Conservation (phyloP, 2,329 filamentous ascomycete genomes). For the Curvularia lunata region DNA sequence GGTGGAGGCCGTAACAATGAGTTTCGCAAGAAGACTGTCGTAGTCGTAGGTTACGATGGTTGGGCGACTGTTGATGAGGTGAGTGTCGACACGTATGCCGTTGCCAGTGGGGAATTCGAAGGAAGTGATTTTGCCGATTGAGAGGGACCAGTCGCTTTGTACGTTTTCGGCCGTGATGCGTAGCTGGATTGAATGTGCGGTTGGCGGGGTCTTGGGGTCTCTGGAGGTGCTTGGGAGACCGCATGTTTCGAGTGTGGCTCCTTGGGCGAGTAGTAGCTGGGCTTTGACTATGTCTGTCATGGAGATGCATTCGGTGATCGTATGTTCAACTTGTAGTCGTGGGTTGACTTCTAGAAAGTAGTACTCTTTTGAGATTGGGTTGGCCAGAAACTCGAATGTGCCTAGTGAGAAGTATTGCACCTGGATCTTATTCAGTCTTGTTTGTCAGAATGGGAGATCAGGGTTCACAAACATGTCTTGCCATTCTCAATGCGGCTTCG, state of each 20-base stretch:
- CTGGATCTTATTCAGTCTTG: constrained; percentile 27
- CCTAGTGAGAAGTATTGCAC: constrained; percentile 65
- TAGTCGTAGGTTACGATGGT: constrained; percentile 62
- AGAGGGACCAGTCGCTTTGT: constrained; percentile 60
- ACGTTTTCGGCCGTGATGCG: constrained; percentile 65
- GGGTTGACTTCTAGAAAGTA: constrained; percentile 69
- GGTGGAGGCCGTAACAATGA: constrained; percentile 62
- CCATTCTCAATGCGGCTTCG: constrained; percentile 61
- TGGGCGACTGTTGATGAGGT: constrained; percentile 54
- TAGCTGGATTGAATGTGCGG: constrained; percentile 60
- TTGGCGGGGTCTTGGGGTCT: constrained; percentile 48
- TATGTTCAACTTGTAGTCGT: constrained; percentile 67
- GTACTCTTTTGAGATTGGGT: constrained; percentile 56
- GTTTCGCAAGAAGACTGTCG: constrained; percentile 65
- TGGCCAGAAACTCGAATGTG: constrained; percentile 69
- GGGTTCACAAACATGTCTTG: constrained; percentile 48
- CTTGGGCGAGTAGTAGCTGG: constrained; percentile 63
- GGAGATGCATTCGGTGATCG: constrained; percentile 64
- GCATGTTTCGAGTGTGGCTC: constrained; percentile 51
- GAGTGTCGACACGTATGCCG: constrained; percentile 64
- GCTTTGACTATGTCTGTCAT: constrained; percentile 61
- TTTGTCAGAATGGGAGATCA: rapidly evolving
- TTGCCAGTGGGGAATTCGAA: constrained; percentile 64
- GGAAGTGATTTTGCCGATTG: constrained; percentile 64
- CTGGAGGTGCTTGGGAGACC: constrained; percentile 31